Conservation (phyloP, 1,284 basidiomycete genomes). For the Apiotrichum gracile region DNA sequence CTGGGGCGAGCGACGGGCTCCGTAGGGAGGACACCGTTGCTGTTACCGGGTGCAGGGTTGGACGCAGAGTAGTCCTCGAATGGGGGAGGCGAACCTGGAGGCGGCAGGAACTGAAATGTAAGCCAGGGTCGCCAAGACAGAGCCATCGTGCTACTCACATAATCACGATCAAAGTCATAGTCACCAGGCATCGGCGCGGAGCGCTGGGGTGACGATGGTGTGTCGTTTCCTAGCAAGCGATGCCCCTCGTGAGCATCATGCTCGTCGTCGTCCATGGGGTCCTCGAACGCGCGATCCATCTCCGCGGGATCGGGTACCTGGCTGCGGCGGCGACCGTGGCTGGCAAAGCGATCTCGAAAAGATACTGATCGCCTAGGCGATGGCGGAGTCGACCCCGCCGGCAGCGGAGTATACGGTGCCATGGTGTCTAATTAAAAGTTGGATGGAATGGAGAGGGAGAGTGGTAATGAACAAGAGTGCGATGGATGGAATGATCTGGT, state of each 20-base stretch:
- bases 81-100: slow-evolving; percentile 74
- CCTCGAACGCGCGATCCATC: slow-evolving; percentile 47
- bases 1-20: slow-evolving; percentile 50
- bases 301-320: slow-evolving; percentile 40
- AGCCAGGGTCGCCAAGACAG: background rate
- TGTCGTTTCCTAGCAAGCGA: slow-evolving; percentile 2
- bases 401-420: slow-evolving; percentile 29
- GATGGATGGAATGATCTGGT: background rate
- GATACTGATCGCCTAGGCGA: slow-evolving; percentile 32
- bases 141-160: slow-evolving; percentile 47
- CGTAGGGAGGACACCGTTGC: slow-evolving; percentile 66
- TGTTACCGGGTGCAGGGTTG: slow-evolving; percentile 64
- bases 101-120: slow-evolving; percentile 48
- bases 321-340: slow-evolving; percentile 12
- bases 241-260: slow-evolving; percentile 23
- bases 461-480: background rate
- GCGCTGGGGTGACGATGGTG: background rate
- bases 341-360: slow-evolving; percentile 17
- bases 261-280: slow-evolving; percentile 25
- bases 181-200: slow-evolving; percentile 45
- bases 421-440: slow-evolving; percentile 10
- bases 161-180: slow-evolving; percentile 80
- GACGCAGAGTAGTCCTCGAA: slow-evolving; percentile 58
- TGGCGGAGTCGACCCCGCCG: slow-evolving; percentile 10
- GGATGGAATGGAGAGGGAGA: no score